phyloP scores from a whole-genome alignment of 148 eudicot genomes.

The Heliosperma pusillum region DNA sequence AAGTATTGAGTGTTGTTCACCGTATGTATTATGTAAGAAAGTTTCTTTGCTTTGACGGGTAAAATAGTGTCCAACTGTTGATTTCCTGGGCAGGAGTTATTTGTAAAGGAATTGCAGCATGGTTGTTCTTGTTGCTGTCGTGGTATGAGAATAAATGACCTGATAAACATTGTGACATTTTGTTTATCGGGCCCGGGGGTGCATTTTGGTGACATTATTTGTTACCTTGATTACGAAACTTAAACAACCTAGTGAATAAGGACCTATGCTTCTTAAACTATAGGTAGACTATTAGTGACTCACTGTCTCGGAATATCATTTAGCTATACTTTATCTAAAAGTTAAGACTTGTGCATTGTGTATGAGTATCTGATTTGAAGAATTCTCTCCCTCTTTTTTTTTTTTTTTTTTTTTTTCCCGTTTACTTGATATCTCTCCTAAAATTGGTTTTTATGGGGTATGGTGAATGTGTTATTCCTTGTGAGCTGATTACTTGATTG shows the following conservation, averaged over 20 bases:
- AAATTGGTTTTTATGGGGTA: background rate
- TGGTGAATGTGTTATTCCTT: background rate
- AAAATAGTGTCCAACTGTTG: background rate
- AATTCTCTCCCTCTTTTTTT: too few relatives aligned
- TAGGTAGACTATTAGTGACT: background rate
- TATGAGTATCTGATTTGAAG: slow-evolving; percentile 3
- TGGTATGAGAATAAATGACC: background rate
- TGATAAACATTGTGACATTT: background rate
- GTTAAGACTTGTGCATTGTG: slow-evolving; percentile 1
- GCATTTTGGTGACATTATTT: too few relatives aligned
- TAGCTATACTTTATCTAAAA: background rate
- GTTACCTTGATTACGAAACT: too few relatives aligned
- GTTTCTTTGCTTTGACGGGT: background rate
- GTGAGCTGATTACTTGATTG: background rate
- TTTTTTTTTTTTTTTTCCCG: background rate
- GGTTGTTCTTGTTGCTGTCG: background rate
- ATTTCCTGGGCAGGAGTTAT: background rate
- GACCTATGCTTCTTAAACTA: background rate
- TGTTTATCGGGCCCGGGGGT: background rate
- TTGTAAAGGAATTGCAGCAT: background rate
- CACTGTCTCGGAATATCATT: background rate
- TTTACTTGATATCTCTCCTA: background rate
- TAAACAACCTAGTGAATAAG: background rate
- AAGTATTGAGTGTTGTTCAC: background rate
- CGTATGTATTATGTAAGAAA: too few relatives aligned